Evolutionary conservation across 2,329 filamentous ascomycete genomes (phyloP), one percentile per base, ranked within the genome.

Genomic region (Chrysoporthe austroafricana): DNA sequence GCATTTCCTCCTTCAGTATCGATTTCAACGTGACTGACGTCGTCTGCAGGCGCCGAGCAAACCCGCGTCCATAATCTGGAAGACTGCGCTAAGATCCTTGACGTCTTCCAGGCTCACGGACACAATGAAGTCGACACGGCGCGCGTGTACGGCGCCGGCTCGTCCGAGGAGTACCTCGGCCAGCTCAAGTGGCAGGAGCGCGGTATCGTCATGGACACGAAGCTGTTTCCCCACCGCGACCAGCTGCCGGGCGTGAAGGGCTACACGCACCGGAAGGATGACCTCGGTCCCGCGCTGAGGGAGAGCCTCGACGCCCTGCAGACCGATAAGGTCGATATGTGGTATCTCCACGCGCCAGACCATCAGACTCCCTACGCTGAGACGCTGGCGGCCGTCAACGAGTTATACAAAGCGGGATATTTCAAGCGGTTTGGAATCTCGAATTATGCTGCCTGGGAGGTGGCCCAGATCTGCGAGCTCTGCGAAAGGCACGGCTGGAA

Each of bases 111-210:
- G 75, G 80, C 82, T 36, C 83, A 87, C 73, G 90, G 90, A 21
- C 89, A 91, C 78, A 85, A 86, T 73, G 90, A 93, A 73, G 77
- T 93, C 63, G 90, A 93, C 75, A 92, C 90, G 0, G 90, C 90
- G 0, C 84, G 90, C 16, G 76, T 84, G 3, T 93, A 93, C 71
- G 82, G 90, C 56, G 84, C 79, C 42, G 90, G 90, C 61, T 81
- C 85, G 62, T 89, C 91, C 63, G 91, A 93, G 73, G 76, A 81
- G 63, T 78, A 79, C 57, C 79, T 87, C 1, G 82, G 77, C 7
- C 71, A 75, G 14, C 70, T 79, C 13, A 70, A 78, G 34, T 81
- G 79, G 78, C 70, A 79, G 59, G 63, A 74, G 6, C 76, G 80
- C n/a, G 77, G 77, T 21, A 71, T 84, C 26, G 64, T 74, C 18